Conservation (phyloP, 2,329 filamentous ascomycete species). For the Chrysosphaeria jannelii region DNA sequence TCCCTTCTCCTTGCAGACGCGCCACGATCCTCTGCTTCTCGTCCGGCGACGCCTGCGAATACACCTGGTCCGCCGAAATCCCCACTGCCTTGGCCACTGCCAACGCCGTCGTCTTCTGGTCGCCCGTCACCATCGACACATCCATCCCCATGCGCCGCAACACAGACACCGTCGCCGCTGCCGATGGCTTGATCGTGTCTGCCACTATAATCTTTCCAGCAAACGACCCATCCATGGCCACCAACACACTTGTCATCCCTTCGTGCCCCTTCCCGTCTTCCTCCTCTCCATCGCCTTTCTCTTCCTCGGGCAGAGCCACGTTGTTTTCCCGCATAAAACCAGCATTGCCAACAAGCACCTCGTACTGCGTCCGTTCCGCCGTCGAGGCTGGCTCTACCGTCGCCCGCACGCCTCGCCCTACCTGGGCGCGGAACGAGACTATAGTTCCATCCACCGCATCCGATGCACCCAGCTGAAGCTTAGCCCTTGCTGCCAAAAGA, state of each 20-base stretch:
- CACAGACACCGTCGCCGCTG: constrained; percentile 50
- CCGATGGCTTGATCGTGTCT: constrained; percentile 75
- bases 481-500: constrained; percentile 38
- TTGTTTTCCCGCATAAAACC: constrained; percentile 42
- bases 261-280: constrained; percentile 21
- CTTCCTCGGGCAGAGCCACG: constrained; percentile 32
- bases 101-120: constrained; percentile 57
- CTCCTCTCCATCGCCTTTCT: constrained; percentile 30
- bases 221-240: constrained; percentile 58
- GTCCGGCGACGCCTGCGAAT: constrained; percentile 65
- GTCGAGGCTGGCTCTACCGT: constrained; percentile 45
- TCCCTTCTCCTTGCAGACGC: constrained; percentile 40
- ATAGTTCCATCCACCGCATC: constrained; percentile 54
- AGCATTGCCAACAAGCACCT: constrained; percentile 59
- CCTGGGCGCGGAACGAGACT: constrained; percentile 53
- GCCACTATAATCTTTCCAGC: constrained; percentile 58
- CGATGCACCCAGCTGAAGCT: constrained; percentile 43
- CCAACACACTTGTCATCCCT: constrained; percentile 72
- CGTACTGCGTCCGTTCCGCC: constrained; percentile 39
- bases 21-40: constrained; percentile 73
- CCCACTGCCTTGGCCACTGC: constrained; percentile 62
- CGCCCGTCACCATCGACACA: constrained; percentile 78
- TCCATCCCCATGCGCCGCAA: constrained; percentile 62
- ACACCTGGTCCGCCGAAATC: constrained; percentile 45
- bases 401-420: constrained; percentile 66